Evolutionary conservation across 2,329 filamentous ascomycete species (phyloP), one percentile per base, ranked within the genome.

Genomic region (Penicillium sclerotiorum): DNA sequence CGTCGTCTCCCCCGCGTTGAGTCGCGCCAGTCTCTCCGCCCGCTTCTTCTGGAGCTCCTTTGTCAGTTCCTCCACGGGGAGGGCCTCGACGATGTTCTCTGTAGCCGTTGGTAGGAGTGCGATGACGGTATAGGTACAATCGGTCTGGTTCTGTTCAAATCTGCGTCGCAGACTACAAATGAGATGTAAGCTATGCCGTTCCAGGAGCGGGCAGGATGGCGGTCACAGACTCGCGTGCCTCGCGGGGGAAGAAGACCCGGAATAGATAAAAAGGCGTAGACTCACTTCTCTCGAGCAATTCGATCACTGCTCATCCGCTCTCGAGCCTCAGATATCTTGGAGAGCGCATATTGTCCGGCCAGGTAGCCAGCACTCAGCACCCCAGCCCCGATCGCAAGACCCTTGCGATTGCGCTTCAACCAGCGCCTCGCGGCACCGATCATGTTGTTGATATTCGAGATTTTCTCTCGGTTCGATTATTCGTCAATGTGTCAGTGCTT

Each of bases 71-170:
- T 99, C 94, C 36, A 95, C 95, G 45, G 95, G 90, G 62, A 97
- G 83, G 25, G 88, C 86, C 60, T 90, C 86, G 64, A 96, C 79
- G 62, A 99, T 88, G 68, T 95, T 93, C 59, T 94, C 85, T 20
- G 92, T 92, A 6, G 91, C 89, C 27, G 93, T 95, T 4, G 94
- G 94, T 8, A 99, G 81, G 47, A 99, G 84, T 23, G 93, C 94
- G n/a, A 97, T 85, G 37, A 97, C 91, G 30, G 94, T 99, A 70
- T 95, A 96, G 40, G 93, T 96, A 75, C 94, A 99, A 73, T 99
- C 94, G 69, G 96, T 93, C 70, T 99, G 94, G 72, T 99, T 99
- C 74, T 99, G 94, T 72, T 97, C 90, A 75, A 99, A 99, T 66
- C 94, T 89, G 51, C 94, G 88, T 44, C 92, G 91, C 54, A 99